Evolutionary conservation across 2,329 filamentous ascomycete genomes (phyloP).

Genomic region (Diplodia sapinea): DNA sequence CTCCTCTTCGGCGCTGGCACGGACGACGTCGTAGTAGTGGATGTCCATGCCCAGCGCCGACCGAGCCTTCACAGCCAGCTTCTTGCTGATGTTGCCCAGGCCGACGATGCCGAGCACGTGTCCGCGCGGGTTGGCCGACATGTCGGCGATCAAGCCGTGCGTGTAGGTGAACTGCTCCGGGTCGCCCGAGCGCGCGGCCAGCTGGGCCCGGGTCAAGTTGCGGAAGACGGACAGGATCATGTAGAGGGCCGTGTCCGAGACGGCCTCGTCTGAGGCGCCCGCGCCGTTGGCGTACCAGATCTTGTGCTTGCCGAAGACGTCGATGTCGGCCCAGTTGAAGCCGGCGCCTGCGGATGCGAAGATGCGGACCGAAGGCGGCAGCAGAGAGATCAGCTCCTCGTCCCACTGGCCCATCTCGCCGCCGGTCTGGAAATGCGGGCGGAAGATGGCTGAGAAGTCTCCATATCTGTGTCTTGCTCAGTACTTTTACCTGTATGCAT

Average conservation of each 20-base stretch:
- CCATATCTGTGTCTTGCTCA: slow-evolving; percentile 27
- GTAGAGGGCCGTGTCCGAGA: slow-evolving; percentile 52
- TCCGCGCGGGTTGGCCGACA: slow-evolving; percentile 31
- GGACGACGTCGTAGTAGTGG: slow-evolving; percentile 34
- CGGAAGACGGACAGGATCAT: slow-evolving; percentile 47
- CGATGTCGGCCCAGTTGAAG: slow-evolving; percentile 36
- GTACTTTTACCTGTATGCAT: not conserved
- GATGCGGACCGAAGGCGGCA: slow-evolving; percentile 32
- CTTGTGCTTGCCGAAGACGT: slow-evolving; percentile 26
- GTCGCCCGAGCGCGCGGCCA: slow-evolving; percentile 33
- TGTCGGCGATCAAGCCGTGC: slow-evolving; percentile 30
- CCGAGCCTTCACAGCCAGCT: slow-evolving; percentile 37
- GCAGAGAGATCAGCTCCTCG: slow-evolving; percentile 32
- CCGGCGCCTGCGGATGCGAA: slow-evolving; percentile 34
- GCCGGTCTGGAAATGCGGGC: slow-evolving; percentile 34
- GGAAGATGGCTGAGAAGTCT: slow-evolving; percentile 34
- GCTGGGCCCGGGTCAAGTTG: slow-evolving; percentile 33
- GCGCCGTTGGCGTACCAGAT: slow-evolving; percentile 52
- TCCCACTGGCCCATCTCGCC: slow-evolving; percentile 36
- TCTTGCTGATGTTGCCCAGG: slow-evolving; percentile 45
- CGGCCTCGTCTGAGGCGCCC: slow-evolving; percentile 52
- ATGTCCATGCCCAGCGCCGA: slow-evolving; percentile 33
- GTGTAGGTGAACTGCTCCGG: slow-evolving; percentile 30
- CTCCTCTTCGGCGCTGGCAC: slow-evolving; percentile 39
- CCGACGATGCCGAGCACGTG: slow-evolving; percentile 34